Percentiles rank a stretch among this genome's conserved stretches.
phyloP scores from a whole-genome alignment of 1,284 basidiomycete species.

The Cutaneotrichosporon curvatum region DNA sequence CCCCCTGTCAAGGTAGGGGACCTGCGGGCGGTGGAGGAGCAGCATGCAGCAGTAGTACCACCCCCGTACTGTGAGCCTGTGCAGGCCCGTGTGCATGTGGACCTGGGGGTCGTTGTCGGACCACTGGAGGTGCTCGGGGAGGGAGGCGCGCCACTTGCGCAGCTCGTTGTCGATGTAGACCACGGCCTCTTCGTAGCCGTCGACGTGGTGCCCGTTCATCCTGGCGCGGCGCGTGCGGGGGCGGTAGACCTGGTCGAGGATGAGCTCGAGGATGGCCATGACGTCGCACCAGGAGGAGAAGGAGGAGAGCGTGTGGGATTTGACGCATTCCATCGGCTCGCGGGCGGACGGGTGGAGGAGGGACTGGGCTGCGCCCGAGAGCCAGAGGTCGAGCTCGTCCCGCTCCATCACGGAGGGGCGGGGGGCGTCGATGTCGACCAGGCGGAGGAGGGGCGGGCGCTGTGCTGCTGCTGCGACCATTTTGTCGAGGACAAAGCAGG shows the following conservation, averaged over 20 bases:
- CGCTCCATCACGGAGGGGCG: slow-evolving; percentile 15
- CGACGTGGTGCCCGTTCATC: slow-evolving; percentile 14
- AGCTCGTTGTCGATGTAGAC: slow-evolving; percentile 14
- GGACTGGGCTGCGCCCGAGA: slow-evolving; percentile 8
- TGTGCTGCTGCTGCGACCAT: slow-evolving; percentile 10
- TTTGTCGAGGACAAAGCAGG: slow-evolving; percentile 15
- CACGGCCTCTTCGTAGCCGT: slow-evolving; percentile 17
- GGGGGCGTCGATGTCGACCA: slow-evolving; percentile 12
- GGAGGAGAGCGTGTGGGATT: slow-evolving; percentile 10
- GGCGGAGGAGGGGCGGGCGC: slow-evolving; percentile 7
- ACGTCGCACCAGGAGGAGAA: slow-evolving; percentile 18
- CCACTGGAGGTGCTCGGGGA: slow-evolving; percentile 16
- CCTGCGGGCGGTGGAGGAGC: slow-evolving; percentile 17
- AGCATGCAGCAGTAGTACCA: slow-evolving; percentile 17
- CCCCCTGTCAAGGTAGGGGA: slow-evolving; percentile 12
- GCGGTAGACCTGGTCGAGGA: slow-evolving; percentile 16
- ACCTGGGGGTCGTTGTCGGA: slow-evolving; percentile 10
- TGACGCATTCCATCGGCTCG: slow-evolving; percentile 13
- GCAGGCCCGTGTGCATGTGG: slow-evolving; percentile 10
- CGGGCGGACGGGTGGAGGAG: slow-evolving; percentile 4
- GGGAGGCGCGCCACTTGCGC: slow-evolving; percentile 9
- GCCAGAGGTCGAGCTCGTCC: slow-evolving; percentile 19
- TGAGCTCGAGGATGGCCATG: slow-evolving; percentile 14
- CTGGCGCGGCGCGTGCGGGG: slow-evolving; percentile 15
- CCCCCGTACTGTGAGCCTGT: slow-evolving; percentile 12